phyloP scores from a whole-genome alignment of 108 stramenopile species.

The Cyclotella distinguenda region DNA sequence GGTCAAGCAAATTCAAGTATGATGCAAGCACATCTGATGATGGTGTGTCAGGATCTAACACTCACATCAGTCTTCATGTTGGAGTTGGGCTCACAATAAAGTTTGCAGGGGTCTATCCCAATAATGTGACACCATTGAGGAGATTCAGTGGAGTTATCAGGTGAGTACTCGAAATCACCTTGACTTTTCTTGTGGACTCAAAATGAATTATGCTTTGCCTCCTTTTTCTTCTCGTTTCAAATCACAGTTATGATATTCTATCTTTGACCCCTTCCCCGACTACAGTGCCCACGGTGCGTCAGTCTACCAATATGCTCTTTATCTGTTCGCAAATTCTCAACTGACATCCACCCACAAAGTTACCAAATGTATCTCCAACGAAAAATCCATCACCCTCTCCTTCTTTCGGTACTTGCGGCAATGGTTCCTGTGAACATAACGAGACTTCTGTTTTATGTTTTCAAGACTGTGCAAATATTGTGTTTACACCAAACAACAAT shows the following conservation, averaged over 20 bases:
- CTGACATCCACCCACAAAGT: not conserved
- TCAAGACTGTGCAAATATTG: constrained; percentile 7
- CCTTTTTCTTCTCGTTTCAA: not conserved
- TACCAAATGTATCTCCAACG: not conserved
- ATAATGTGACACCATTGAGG: not conserved
- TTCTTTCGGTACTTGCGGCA: constrained; percentile 6
- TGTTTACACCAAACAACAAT: not conserved
- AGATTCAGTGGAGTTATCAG: constrained; percentile 8
- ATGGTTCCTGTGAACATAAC: constrained; percentile 2
- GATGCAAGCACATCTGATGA: constrained; percentile 3
- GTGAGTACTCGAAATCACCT: not conserved
- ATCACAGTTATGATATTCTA: not conserved
- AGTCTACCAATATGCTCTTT: not conserved
- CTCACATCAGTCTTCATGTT: not conserved
- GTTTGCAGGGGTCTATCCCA: not conserved
- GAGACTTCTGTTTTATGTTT: constrained; percentile 8
- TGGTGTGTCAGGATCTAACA: not conserved
- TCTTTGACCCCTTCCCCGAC: not conserved
- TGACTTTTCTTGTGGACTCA: not conserved
- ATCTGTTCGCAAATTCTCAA: not conserved
- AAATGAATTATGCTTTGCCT: not conserved
- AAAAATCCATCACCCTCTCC: not conserved
- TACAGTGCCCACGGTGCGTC: not conserved
- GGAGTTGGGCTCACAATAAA: constrained; percentile 9
- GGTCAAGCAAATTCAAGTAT: not conserved